Evolutionary conservation across 108 stramenopile genomes (phyloP).

Genomic region (Nitzschia sp.): DNA sequence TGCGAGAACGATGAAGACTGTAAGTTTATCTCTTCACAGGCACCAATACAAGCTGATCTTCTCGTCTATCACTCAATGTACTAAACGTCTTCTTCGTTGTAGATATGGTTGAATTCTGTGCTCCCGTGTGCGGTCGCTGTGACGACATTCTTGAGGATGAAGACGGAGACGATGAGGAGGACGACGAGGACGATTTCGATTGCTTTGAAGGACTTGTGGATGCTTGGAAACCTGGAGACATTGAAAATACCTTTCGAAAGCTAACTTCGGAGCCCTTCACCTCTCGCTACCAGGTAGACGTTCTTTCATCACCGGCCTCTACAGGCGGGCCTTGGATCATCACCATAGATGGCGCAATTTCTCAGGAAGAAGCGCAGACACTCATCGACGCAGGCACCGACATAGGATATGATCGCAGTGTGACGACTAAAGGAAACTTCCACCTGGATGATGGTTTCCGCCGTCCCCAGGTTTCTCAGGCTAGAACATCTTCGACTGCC

Average conservation of each 20-base stretch:
- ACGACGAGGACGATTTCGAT: not conserved
- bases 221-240: constrained; percentile 52
- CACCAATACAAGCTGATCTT: too few species aligned
- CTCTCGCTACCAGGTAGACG: constrained; percentile 39
- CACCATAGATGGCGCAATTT: constrained; percentile 72
- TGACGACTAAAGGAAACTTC: constrained; percentile 58
- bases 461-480: not conserved
- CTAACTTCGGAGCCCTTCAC: constrained; percentile 41
- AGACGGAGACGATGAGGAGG: constrained; percentile 37
- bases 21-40: too few species aligned
- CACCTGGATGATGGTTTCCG: constrained; percentile 13
- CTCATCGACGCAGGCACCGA: constrained; percentile 59
- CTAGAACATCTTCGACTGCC: constrained; percentile 48
- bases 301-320: constrained; percentile 50
- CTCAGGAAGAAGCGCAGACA: constrained; percentile 64
- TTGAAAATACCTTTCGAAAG: constrained; percentile 59
- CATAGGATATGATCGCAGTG: constrained; percentile 67
- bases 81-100: not conserved
- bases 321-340: constrained; percentile 68
- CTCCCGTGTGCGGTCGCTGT: constrained; percentile 70
- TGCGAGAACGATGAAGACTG: constrained; percentile 61
- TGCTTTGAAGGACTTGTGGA: constrained; percentile 21
- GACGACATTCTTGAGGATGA: constrained; percentile 24
- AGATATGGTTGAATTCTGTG: constrained; percentile 56
- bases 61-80: too few species aligned